These are phyloP conservation scores for Exobasidium cylindrosporum DNA, from an alignment of 1,284 basidiomycete species.

Conservation along the genomic window DNA sequence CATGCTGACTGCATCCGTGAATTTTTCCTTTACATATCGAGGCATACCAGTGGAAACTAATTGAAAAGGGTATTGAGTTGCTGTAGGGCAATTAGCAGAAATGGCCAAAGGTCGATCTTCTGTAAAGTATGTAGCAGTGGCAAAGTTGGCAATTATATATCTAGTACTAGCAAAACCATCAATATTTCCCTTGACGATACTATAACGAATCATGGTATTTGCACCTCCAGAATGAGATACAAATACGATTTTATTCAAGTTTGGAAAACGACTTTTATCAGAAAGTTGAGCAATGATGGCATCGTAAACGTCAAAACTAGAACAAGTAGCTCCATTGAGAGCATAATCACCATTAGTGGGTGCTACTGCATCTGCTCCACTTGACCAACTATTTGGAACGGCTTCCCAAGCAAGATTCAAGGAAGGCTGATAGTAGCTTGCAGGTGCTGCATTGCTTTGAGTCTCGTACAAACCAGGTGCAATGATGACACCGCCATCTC, in stretches of 20 bases:
- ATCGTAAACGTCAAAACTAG: not conserved
- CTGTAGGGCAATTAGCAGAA: not conserved
- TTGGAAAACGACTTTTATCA: not conserved
- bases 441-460: not conserved
- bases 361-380: not conserved
- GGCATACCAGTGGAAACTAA: not conserved
- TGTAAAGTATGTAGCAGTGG: not conserved
- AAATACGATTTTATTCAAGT: not conserved
- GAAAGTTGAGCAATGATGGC: not conserved
- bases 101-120: not conserved
- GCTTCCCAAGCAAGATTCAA: not conserved
- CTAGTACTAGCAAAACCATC: not conserved
- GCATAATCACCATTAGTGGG: not conserved
- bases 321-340: not conserved
- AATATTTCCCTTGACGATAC: not conserved
- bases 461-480: not conserved
- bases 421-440: not conserved
- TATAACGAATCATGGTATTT: not conserved
- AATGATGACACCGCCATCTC: not conserved
- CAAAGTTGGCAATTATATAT: not conserved
- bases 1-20: not conserved
- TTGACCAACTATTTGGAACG: not conserved
- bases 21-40: not conserved
- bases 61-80: not conserved
- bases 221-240: conserved; percentile 1